Conservation (phyloP, 2,329 filamentous ascomycete species). For the Botrytis fabae region DNA sequence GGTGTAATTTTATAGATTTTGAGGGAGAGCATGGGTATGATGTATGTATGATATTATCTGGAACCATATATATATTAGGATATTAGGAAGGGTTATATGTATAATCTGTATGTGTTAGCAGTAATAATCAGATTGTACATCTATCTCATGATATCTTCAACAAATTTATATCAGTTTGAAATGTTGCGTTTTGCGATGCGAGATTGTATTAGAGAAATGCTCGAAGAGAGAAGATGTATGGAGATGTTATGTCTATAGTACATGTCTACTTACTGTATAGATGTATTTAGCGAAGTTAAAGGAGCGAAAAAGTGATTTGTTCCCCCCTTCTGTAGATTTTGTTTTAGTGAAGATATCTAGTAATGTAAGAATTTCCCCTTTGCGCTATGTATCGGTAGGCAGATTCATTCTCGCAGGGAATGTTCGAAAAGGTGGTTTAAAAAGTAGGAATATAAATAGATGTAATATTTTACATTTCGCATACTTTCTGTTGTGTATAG, state of each 20-base stretch:
- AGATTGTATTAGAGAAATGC: background rate
- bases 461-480: background rate
- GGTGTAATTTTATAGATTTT: too few species aligned
- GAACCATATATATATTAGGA: too few species aligned
- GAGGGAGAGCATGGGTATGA: too few species aligned
- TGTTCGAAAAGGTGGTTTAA: background rate
- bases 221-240: background rate
- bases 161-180: background rate
- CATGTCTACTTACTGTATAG: background rate
- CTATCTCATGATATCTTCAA: background rate
- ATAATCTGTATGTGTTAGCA: background rate
- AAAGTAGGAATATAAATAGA: background rate
- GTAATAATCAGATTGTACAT: too few species aligned
- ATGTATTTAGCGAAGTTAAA: background rate
- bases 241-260: background rate
- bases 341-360: background rate
- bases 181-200: background rate
- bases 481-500: background rate
- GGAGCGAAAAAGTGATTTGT: background rate
- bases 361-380: rapidly evolving
- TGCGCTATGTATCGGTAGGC: background rate
- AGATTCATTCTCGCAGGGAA: background rate
- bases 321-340: background rate
- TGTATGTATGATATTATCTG: too few species aligned
- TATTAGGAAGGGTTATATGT: too few species aligned